These are phyloP conservation scores for Paradendryphiella salina DNA, from an alignment of 2,329 filamentous ascomycete species.

Conservation along the genomic window DNA sequence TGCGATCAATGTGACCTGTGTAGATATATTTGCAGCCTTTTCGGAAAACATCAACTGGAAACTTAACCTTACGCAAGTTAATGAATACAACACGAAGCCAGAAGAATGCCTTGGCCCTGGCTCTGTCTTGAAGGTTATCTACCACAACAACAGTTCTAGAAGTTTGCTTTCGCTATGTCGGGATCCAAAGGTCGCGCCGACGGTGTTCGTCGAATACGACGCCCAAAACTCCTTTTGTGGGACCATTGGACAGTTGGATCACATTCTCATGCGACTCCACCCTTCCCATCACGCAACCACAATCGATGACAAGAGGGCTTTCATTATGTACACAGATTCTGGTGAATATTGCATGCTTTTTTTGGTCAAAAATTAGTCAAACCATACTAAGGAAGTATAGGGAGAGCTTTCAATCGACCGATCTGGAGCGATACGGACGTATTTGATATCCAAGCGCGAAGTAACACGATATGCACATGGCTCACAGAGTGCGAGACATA, in stretches of 20 bases:
- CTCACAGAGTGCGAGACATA: not conserved
- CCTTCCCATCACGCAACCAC: not conserved
- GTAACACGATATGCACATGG: not conserved
- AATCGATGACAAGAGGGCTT: not conserved
- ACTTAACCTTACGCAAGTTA: not conserved
- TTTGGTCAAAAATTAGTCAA: not conserved
- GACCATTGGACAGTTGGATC: too few relatives aligned
- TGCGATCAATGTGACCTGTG: not conserved
- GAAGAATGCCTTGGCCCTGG: not conserved
- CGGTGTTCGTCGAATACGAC: not conserved
- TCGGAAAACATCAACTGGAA: not conserved
- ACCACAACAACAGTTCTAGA: not conserved
- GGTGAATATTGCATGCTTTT: not conserved
- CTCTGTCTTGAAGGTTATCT: not conserved
- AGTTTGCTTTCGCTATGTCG: not conserved
- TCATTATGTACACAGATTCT: not conserved
- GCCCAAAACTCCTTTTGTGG: too few relatives aligned
- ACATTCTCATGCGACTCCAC: not conserved
- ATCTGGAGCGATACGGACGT: not conserved
- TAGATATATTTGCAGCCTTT: constrained; percentile 4
- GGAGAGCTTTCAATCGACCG: not conserved
- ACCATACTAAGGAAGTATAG: not conserved
- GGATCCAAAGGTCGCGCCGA: not conserved
- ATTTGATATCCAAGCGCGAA: not conserved
- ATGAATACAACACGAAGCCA: not conserved